phyloP scores from a whole-genome alignment of 768 basidiomycete genomes.

The Terana coerulea region DNA sequence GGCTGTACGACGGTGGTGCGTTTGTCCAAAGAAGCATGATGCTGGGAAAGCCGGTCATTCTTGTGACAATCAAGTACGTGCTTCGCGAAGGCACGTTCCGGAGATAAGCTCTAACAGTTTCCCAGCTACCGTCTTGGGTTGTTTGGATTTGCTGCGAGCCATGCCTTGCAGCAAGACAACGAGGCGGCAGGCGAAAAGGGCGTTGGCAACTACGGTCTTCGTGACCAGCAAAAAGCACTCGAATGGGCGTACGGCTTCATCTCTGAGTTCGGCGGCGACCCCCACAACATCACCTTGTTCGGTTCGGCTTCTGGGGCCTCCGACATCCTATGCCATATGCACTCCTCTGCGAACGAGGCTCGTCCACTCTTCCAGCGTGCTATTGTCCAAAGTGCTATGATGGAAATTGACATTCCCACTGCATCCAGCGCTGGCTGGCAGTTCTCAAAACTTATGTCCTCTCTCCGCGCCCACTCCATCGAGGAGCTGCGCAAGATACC shows the following conservation, averaged over 20 bases:
- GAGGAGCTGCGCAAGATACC: slow-evolving; percentile 62
- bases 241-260: slow-evolving; percentile 54
- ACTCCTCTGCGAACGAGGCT: slow-evolving; percentile 58
- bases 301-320: slow-evolving; percentile 31
- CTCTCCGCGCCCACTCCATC: slow-evolving; percentile 49
- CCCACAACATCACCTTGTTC: slow-evolving; percentile 31
- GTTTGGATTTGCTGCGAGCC: slow-evolving; percentile 71
- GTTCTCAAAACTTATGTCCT: slow-evolving; percentile 58
- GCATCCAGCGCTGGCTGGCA: slow-evolving; percentile 61
- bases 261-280: slow-evolving; percentile 48
- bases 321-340: slow-evolving; percentile 38
- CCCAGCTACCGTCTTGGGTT: slow-evolving; percentile 72
- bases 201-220: slow-evolving; percentile 71
- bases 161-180: slow-evolving; percentile 66
- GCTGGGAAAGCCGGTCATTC: slow-evolving; percentile 59
- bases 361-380: slow-evolving; percentile 67
- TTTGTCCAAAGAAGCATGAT: slow-evolving; percentile 66
- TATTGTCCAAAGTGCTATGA: slow-evolving; percentile 68
- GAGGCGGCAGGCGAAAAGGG: slow-evolving; percentile 60
- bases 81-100: slow-evolving; percentile 4
- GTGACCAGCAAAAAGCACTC: slow-evolving; percentile 38
- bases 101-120: slow-evolving; percentile 12
- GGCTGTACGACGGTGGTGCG: slow-evolving; percentile 73
- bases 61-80: slow-evolving; percentile 74
- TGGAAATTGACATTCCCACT: slow-evolving; percentile 60